These are phyloP conservation scores for Xylaria polymorpha DNA, from an alignment of 2,329 filamentous ascomycete genomes.

Conservation along the genomic window DNA sequence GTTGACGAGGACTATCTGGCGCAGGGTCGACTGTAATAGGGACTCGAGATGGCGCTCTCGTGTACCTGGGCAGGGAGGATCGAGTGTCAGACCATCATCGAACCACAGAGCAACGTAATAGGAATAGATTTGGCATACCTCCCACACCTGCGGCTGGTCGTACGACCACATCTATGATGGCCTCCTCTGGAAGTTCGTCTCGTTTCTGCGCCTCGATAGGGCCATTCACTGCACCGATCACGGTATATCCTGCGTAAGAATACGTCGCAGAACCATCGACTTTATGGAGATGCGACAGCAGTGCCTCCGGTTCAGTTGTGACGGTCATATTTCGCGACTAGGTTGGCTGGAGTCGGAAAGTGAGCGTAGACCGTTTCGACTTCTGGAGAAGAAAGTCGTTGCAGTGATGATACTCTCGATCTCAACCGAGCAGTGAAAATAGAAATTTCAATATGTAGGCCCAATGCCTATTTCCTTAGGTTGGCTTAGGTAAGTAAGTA, in stretches of 20 bases:
- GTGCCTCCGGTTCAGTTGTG: slow-evolving; percentile 61
- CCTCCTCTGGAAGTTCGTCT: slow-evolving; percentile 93
- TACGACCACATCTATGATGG: slow-evolving; percentile 88
- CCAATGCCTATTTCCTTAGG: neutral
- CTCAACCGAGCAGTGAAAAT: slow-evolving; percentile 25
- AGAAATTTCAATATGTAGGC: slow-evolving; percentile 25
- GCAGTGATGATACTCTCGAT: neutral
- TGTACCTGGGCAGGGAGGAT: slow-evolving; percentile 61
- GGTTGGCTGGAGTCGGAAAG: neutral
- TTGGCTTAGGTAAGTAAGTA: too few species aligned
- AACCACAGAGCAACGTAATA: slow-evolving; percentile 41
- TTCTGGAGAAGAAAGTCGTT: slow-evolving; percentile 3
- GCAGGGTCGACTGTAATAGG: slow-evolving; percentile 76
- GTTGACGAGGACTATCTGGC: slow-evolving; percentile 78
- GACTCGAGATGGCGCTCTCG: slow-evolving; percentile 86
- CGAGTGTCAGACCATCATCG: slow-evolving; percentile 30
- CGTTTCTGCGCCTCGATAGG: slow-evolving; percentile 89
- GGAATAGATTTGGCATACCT: slow-evolving; percentile 62
- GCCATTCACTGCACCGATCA: slow-evolving; percentile 89
- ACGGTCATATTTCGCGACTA: slow-evolving; percentile 56
- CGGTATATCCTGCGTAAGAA: slow-evolving; percentile 78
- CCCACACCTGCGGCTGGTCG: slow-evolving; percentile 86
- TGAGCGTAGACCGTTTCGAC: neutral
- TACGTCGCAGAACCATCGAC: slow-evolving; percentile 85
- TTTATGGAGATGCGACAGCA: slow-evolving; percentile 71